These are phyloP conservation scores for Trypanosoma cruzi DNA, from an alignment of 208 protist genomes.

Conservation along the genomic window DNA sequence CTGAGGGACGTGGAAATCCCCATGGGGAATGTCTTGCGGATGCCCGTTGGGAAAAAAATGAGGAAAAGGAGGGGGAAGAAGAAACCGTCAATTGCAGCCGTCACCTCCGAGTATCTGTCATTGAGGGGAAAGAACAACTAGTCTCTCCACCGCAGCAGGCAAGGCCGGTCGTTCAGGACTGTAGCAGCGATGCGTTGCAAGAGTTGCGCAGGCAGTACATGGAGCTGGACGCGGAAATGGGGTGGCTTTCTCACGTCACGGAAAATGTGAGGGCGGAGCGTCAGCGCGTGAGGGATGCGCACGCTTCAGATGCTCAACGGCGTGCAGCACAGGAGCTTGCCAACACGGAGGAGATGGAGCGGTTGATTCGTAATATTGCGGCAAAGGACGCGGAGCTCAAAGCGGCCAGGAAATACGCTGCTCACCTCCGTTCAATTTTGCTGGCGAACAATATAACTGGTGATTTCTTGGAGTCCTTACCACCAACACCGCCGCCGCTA, in stretches of 20 bases:
- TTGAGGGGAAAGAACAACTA: not conserved
- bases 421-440: conserved; percentile 6
- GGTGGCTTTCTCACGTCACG: conserved; percentile 15
- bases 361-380: not conserved
- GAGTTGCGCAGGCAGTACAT: conserved; percentile 13
- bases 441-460: not conserved
- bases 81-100: not conserved
- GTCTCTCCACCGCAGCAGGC: not conserved
- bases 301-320: not conserved
- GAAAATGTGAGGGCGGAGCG: not conserved
- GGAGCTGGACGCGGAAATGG: conserved; percentile 14
- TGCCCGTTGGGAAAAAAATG: not conserved
- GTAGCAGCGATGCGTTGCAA: not conserved
- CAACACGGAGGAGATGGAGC: not conserved
- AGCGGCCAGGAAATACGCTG: not conserved
- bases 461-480: not conserved
- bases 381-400: not conserved
- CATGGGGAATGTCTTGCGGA: not conserved
- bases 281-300: not conserved
- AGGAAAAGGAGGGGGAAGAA: not conserved
- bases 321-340: not conserved
- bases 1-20: not conserved
- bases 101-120: not conserved
- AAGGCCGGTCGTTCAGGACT: not conserved
- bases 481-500: not conserved